A percentile compares a stretch with the other conserved stretches of the same genome.
These are phyloP conservation scores for Dichotomocladium elegans DNA, from an alignment of 371 early-diverging fungal genomes.

Conservation along the genomic window DNA sequence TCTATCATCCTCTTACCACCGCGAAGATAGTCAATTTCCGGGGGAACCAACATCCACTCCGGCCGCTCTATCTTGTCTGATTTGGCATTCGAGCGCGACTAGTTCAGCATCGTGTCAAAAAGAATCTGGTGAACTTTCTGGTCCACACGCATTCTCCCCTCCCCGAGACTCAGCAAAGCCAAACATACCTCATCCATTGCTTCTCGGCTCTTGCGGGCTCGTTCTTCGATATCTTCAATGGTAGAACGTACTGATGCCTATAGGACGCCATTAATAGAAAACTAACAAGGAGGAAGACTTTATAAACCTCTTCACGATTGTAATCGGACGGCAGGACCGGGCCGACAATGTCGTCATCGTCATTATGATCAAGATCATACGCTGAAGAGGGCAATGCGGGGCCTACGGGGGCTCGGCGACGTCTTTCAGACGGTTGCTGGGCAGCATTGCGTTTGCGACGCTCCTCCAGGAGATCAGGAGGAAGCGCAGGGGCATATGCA, in stretches of 20 bases:
- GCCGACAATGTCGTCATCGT: constrained; percentile 51
- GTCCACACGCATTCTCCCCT: background rate
- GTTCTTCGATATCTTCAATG: constrained; percentile 29
- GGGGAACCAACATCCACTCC: constrained; percentile 72
- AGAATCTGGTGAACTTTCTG: no score
- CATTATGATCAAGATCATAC: constrained; percentile 5
- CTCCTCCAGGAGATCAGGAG: constrained; percentile 51
- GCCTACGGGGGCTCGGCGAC: constrained; percentile 40
- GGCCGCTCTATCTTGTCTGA: constrained; percentile 43
- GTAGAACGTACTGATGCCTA: constrained; percentile 27
- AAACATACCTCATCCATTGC: constrained; percentile 28
- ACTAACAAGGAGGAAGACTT: constrained; percentile 12
- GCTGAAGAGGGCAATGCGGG: constrained; percentile 37
- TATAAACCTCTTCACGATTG: constrained; percentile 32
- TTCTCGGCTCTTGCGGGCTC: constrained; percentile 31
- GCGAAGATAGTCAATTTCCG: constrained; percentile 50
- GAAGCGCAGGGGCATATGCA: constrained; percentile 53
- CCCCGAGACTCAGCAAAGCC: background rate
- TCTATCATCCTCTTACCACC: constrained; percentile 47
- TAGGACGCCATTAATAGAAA: constrained; percentile 1
- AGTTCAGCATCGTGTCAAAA: no score
- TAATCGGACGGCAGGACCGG: constrained; percentile 45
- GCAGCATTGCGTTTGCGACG: constrained; percentile 14
- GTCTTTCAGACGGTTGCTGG: constrained; percentile 1
- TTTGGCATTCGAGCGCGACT: no score